Evolutionary conservation across 495 filamentous ascomycete species (phyloP).

Genomic region (Copromyces sp.): DNA sequence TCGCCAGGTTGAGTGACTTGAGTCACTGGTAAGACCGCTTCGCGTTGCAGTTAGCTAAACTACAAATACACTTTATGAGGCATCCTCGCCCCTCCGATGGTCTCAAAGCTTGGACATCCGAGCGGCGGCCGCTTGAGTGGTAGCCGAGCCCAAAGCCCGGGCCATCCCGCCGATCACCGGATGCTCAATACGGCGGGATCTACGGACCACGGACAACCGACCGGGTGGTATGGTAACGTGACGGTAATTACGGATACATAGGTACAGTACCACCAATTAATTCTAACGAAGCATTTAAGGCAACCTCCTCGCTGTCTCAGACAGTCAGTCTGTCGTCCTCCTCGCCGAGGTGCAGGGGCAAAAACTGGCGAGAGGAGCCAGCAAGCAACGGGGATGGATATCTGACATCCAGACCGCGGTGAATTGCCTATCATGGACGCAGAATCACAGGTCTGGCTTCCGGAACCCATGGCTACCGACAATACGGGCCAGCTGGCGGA

Average conservation of each 20-base stretch:
- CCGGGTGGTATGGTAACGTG: background rate
- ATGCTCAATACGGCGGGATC: background rate
- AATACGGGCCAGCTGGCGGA: too few relatives aligned
- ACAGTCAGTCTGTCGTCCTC: too few relatives aligned
- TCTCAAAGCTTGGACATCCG: background rate
- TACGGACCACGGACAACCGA: background rate
- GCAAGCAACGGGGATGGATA: too few relatives aligned
- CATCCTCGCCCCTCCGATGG: background rate
- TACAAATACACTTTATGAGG: background rate
- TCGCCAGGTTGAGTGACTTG: background rate
- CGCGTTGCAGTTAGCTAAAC: background rate
- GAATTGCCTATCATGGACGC: too few relatives aligned
- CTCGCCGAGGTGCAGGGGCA: too few relatives aligned
- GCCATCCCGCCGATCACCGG: background rate
- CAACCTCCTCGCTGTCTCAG: too few relatives aligned
- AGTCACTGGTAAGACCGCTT: background rate
- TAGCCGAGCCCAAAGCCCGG: background rate
- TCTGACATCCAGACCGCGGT: too few relatives aligned
- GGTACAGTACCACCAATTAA: too few relatives aligned
- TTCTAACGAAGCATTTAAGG: too few relatives aligned
- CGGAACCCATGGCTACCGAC: too few relatives aligned
- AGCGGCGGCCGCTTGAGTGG: background rate
- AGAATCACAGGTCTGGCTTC: too few relatives aligned
- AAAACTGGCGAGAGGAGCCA: too few relatives aligned
- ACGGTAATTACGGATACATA: background rate